These are phyloP conservation scores for Lantana camara DNA, from an alignment of 257 asterid species.

Conservation along the genomic window DNA sequence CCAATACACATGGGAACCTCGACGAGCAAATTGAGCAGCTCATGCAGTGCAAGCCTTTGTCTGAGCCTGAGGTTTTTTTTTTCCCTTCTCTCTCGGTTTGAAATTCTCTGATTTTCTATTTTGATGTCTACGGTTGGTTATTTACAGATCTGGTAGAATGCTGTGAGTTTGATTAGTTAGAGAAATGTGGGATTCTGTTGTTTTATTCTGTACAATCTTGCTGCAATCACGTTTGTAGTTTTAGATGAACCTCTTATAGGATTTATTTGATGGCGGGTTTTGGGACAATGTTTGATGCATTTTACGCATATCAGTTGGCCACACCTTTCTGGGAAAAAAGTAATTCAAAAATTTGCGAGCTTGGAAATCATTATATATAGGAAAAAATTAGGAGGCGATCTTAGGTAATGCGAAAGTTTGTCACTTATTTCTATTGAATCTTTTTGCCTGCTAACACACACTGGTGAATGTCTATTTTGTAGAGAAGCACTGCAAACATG, in stretches of 20 bases:
- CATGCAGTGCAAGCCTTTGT: slow-evolving; percentile 93
- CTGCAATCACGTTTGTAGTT: neutral
- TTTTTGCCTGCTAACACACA: neutral
- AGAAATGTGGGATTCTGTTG: slow-evolving; percentile 9
- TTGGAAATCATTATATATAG: neutral
- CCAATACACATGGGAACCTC: slow-evolving; percentile 76
- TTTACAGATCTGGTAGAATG: slow-evolving; percentile 39
- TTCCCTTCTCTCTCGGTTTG: neutral
- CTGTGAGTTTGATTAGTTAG: slow-evolving; percentile 12
- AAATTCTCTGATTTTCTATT: neutral
- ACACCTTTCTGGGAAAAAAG: neutral
- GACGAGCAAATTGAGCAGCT: slow-evolving; percentile 95
- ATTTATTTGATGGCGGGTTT: slow-evolving; percentile 22
- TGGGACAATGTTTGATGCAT: slow-evolving; percentile 7
- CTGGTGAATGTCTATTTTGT: neutral
- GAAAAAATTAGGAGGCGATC: neutral
- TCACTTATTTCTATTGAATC: neutral
- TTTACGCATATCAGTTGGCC: neutral
- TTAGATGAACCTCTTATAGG: slow-evolving; percentile 9
- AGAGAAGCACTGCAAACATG: no score
- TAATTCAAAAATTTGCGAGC: neutral
- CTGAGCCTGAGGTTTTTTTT: slow-evolving; percentile 76
- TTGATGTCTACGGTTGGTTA: neutral
- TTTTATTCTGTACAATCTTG: neutral
- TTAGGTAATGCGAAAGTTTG: neutral